Base-by-base conservation (phyloP, 148 eudicot genomes). In the Gaultheria prostrata region DNA sequence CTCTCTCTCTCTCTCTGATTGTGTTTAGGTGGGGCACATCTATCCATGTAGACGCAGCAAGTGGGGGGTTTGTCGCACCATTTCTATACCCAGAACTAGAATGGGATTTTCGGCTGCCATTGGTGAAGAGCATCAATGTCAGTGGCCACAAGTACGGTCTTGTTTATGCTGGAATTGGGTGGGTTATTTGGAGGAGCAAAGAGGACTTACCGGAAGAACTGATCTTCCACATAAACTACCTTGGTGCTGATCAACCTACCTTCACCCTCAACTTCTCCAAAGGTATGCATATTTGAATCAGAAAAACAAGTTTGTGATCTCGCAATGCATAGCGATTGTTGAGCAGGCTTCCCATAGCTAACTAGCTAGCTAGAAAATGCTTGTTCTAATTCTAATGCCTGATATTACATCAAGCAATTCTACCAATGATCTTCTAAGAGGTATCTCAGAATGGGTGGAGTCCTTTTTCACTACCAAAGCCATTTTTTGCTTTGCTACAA, bases 251-350 rank as follows among this genome's bases (percentile, higher is more conserved):
- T 28, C 85, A 84, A 53, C 84, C 84, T 13, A 82, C 79, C 8
- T 83, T 83, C 81, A 83, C 85, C 50, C 85, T 83, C 76, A 83
- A 83, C n/a, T 83, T 83, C 82, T 83, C 85, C 33, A 83, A 83
- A 83, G 85, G 85, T 65, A 26, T 10, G 71, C 71, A 26, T 65
- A 26, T 10, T 65, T 26, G 33, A 65, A 65, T 65, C 15, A 65
- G 61, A 14, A 15, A n/a, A 8, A 43, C 8, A 69, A 73, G 49
- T 73, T 20, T 9, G 9, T 73, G 45, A 7, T 73, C 77, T 20
- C 24, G 48, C 21, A 39, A 73, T 18, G 26, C n/a, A 15, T 17
- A 18, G 12, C 50, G 51, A 49, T 49, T 18, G 18, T 14, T 13
- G n/a, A 18, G n/a, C 12, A 48, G 35, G 54, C 79, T n/a, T 76